Evolutionary conservation across 345 rosid genomes (phyloP).

Genomic region (Lepidium sativum): DNA sequence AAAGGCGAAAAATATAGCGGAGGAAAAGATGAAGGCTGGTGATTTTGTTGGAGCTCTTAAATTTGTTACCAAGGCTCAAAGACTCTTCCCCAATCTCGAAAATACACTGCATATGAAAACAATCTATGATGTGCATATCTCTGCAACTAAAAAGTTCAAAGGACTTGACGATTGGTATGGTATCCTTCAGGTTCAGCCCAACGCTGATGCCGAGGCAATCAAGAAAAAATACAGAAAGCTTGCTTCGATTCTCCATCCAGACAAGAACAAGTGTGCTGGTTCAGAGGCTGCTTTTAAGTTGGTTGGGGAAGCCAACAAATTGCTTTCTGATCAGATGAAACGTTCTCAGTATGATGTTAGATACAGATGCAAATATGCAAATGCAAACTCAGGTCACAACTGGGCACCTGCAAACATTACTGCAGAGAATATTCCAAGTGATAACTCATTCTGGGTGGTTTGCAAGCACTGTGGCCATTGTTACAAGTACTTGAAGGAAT

Average conservation of each 20-base stretch:
- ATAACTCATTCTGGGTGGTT: slow-evolving; percentile 50
- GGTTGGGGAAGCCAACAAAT: slow-evolving; percentile 74
- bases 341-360: slow-evolving; percentile 54
- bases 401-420: slow-evolving; percentile 13
- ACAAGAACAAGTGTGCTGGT: slow-evolving; percentile 78
- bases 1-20: slow-evolving; percentile 63
- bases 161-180: slow-evolving; percentile 79
- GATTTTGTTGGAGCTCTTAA: slow-evolving; percentile 58
- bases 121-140: slow-evolving; percentile 68
- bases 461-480: slow-evolving; percentile 47
- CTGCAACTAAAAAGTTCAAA: slow-evolving; percentile 41
- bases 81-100: slow-evolving; percentile 57
- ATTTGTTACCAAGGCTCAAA: slow-evolving; percentile 50
- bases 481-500: slow-evolving; percentile 34
- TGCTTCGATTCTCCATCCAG: slow-evolving; percentile 78
- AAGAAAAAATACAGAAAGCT: slow-evolving; percentile 83
- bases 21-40: slow-evolving; percentile 44
- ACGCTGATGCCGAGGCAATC: slow-evolving; percentile 49
- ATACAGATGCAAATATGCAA: slow-evolving; percentile 27
- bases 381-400: slow-evolving; percentile 34
- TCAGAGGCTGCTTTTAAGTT: slow-evolving; percentile 91
- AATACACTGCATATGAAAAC: slow-evolving; percentile 45
- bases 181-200: slow-evolving; percentile 57
- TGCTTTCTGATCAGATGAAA: slow-evolving; percentile 42
- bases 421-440: slow-evolving; percentile 31